phyloP scores from a whole-genome alignment of 2,329 filamentous ascomycete genomes.

The Xylariaceae sp. region DNA sequence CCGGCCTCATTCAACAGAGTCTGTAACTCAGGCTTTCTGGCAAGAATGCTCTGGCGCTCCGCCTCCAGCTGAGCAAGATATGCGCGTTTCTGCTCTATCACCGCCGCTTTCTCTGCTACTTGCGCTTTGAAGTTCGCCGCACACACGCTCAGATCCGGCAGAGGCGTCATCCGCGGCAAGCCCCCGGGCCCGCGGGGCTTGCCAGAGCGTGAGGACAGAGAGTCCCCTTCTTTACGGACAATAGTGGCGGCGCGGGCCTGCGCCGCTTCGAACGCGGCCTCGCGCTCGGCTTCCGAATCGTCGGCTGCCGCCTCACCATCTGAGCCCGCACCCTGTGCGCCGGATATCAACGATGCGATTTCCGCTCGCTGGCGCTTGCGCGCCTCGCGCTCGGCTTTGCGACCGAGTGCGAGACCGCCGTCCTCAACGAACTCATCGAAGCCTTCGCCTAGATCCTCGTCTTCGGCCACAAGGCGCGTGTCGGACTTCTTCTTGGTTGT shows the following conservation, averaged over 20 bases:
- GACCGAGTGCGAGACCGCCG: slow-evolving; percentile 70
- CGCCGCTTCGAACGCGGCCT: slow-evolving; percentile 78
- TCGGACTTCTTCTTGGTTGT: slow-evolving; percentile 44
- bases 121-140: slow-evolving; percentile 56
- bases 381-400: slow-evolving; percentile 70
- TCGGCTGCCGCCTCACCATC: slow-evolving; percentile 52
- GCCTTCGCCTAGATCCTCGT: slow-evolving; percentile 88
- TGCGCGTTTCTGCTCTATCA: slow-evolving; percentile 43
- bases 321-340: slow-evolving; percentile 59
- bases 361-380: slow-evolving; percentile 61
- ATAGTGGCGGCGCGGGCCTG: slow-evolving; percentile 73
- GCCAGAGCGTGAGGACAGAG: no score
- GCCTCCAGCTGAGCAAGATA: slow-evolving; percentile 55
- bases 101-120: slow-evolving; percentile 57
- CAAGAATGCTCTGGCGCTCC: slow-evolving; percentile 58
- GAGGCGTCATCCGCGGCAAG: slow-evolving; percentile 67
- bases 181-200: no score
- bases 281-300: slow-evolving; percentile 66
- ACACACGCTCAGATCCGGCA: slow-evolving; percentile 70
- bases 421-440: slow-evolving; percentile 91
- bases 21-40: slow-evolving; percentile 75
- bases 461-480: slow-evolving; percentile 72
- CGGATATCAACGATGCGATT: slow-evolving; percentile 77
- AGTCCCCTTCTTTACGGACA: no score
- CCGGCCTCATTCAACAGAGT: slow-evolving; percentile 74